A percentile compares a stretch with the other conserved stretches of the same genome.
These are phyloP conservation scores for Eimeria brunetti DNA, from an alignment of 169 alveolate species.

Conservation along the genomic window DNA sequence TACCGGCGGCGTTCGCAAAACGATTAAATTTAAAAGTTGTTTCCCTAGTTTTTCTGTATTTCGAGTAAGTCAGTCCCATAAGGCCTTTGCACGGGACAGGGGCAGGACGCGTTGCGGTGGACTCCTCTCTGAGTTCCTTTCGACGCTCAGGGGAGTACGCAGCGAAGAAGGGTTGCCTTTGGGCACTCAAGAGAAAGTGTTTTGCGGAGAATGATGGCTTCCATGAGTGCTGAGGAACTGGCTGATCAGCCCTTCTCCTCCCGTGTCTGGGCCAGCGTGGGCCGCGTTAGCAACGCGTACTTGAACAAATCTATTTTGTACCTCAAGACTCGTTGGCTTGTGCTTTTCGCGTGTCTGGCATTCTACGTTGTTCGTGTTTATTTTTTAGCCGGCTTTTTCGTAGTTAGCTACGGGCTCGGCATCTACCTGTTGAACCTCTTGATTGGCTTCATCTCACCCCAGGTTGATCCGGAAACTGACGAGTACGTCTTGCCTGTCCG, in stretches of 20 bases:
- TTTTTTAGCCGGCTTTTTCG: constrained; percentile 86
- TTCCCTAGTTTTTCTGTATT: background rate
- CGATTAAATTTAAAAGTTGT: background rate
- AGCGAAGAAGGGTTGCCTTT: constrained; percentile 4
- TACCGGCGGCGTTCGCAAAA: background rate
- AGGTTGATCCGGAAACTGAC: constrained; percentile 90
- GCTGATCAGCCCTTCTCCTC: constrained; percentile 67
- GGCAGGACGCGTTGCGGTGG: constrained; percentile 3
- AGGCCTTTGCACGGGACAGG: background rate
- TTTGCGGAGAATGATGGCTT: constrained; percentile 56
- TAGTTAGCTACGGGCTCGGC: constrained; percentile 91
- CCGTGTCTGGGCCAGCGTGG: constrained; percentile 61
- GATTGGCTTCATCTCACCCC: constrained; percentile 92
- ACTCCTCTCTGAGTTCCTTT: background rate
- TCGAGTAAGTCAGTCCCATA: background rate
- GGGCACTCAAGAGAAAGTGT: background rate
- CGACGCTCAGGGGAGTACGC: background rate
- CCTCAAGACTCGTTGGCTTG: constrained; percentile 86
- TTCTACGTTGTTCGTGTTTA: constrained; percentile 84
- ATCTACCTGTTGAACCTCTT: constrained; percentile 89
- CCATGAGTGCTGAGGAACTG: constrained; percentile 70
- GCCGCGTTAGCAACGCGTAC: constrained; percentile 73
- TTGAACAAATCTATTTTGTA: constrained; percentile 85
- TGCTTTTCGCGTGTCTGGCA: constrained; percentile 73
- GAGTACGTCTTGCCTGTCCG: constrained; percentile 90